Evolutionary conservation across 345 rosid species (phyloP).

Genomic region (Gossypium australe): DNA sequence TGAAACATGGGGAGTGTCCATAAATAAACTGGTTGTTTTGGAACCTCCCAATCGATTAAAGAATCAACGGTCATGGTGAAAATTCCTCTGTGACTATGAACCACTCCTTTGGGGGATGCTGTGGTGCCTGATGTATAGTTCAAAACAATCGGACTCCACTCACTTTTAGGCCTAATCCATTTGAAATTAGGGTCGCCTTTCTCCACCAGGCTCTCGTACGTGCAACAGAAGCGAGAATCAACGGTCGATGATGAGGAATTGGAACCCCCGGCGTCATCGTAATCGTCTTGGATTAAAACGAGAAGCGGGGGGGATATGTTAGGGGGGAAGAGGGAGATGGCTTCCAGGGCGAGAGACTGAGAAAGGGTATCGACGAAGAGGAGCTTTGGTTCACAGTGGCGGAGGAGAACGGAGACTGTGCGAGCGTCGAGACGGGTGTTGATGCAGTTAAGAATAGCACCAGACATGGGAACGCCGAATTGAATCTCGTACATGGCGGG

Average conservation of each 20-base stretch:
- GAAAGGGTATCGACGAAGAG: conserved; percentile 56
- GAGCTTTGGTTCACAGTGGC: conserved; percentile 55
- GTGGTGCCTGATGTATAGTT: conserved; percentile 91
- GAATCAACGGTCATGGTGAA: conserved; percentile 47
- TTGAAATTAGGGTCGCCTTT: conserved; percentile 46
- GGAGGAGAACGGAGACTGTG: conserved; percentile 55
- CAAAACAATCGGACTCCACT: conserved; percentile 59
- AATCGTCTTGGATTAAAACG: conserved; percentile 28
- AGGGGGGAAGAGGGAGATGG: conserved; percentile 34
- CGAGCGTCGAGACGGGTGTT: conserved; percentile 30
- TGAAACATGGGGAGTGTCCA: conserved; percentile 73
- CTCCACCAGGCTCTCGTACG: conserved; percentile 44
- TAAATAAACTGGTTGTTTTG: conserved; percentile 59
- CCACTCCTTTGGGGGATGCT: conserved; percentile 81
- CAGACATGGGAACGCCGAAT: not conserved
- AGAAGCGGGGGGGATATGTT: conserved; percentile 29
- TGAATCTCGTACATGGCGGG: conserved; percentile 1
- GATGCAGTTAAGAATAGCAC: not conserved
- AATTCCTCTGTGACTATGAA: conserved; percentile 65
- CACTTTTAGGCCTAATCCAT: conserved; percentile 49
- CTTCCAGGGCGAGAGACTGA: conserved; percentile 40
- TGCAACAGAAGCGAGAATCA: conserved; percentile 13
- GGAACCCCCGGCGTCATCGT: not conserved
- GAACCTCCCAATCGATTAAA: conserved; percentile 51
- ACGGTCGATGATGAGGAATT: not conserved